Evolutionary conservation across 371 early-diverging fungal species (phyloP).

Genomic region (Rozella allomycis): DNA sequence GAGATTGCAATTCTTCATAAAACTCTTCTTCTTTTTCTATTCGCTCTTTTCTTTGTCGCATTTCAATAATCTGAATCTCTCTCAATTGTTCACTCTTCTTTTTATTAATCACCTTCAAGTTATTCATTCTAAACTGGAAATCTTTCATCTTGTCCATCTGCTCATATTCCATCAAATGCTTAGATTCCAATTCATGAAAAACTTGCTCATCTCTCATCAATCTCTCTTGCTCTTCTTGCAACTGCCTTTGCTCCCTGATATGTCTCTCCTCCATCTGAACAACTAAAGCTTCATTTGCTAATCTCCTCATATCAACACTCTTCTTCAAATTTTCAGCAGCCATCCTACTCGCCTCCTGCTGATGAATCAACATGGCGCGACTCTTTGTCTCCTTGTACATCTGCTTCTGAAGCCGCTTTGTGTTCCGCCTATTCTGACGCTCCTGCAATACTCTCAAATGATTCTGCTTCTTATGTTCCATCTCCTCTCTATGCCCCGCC

Average conservation of each 20-base stretch:
- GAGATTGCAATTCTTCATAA: slow-evolving; percentile 4
- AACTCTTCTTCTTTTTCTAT: slow-evolving; percentile 8
- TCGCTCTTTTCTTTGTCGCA: slow-evolving; percentile 11
- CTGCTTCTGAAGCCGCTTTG: too few relatives aligned
- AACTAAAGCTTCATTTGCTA: slow-evolving; percentile 4
- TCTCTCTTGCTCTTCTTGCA: slow-evolving; percentile 8
- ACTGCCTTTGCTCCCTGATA: slow-evolving; percentile 8
- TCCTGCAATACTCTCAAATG: too few relatives aligned
- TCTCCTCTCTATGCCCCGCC: too few relatives aligned
- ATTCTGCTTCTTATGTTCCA: too few relatives aligned
- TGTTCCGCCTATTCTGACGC: too few relatives aligned
- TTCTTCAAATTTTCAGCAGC: too few relatives aligned
- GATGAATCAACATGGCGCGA: too few relatives aligned
- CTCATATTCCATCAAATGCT: slow-evolving; percentile 7
- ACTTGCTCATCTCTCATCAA: slow-evolving; percentile 3
- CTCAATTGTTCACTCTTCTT: slow-evolving; percentile 9
- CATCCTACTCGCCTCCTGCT: too few relatives aligned
- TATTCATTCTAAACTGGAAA: slow-evolving; percentile 7
- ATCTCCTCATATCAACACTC: too few relatives aligned
- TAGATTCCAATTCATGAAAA: slow-evolving; percentile 9
- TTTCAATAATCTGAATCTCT: slow-evolving; percentile 10
- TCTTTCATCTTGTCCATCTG: slow-evolving; percentile 7
- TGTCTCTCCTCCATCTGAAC: slow-evolving; percentile 7
- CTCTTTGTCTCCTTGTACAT: too few relatives aligned
- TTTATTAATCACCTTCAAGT: slow-evolving; percentile 11